phyloP scores from a whole-genome alignment of 768 basidiomycete genomes.

The Chlorophyllum brunneum region DNA sequence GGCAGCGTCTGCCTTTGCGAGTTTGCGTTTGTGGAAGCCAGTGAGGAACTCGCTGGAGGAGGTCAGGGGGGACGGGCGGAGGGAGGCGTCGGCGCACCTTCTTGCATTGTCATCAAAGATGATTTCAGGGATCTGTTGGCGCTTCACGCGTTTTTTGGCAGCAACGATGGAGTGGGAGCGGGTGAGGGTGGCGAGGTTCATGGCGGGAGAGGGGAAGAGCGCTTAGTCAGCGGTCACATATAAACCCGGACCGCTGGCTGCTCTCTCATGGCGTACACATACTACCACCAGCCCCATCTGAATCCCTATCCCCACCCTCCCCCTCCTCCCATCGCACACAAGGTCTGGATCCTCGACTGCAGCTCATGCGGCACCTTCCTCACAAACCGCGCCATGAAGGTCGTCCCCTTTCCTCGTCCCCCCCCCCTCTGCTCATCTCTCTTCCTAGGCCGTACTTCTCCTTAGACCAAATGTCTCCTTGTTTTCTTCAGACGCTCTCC shows the following conservation, averaged over 20 bases:
- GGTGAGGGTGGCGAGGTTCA: constrained; percentile 52
- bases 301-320: constrained; percentile 40
- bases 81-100: constrained; percentile 40
- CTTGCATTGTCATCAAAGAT: constrained; percentile 86
- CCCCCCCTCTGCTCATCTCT: constrained; percentile 2
- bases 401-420: constrained; percentile 19
- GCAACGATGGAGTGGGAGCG: constrained; percentile 59
- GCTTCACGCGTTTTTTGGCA: constrained; percentile 62
- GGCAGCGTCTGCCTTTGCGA: constrained; percentile 75
- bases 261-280: constrained; percentile 24
- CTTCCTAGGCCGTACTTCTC: constrained; percentile 70
- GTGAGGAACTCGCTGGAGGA: constrained; percentile 78
- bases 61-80: constrained; percentile 15
- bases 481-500: constrained; percentile 79
- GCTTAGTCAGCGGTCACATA: constrained; percentile 16
- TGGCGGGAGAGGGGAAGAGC: constrained; percentile 15
- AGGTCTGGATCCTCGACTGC: constrained; percentile 82
- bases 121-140: constrained; percentile 71
- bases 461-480: constrained; percentile 77
- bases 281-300: constrained; percentile 26
- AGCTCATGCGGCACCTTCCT: constrained; percentile 68
- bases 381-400: constrained; percentile 86
- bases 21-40: constrained; percentile 90
- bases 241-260: constrained; percentile 12
- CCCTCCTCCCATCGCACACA: constrained; percentile 51